A percentile compares a stretch with the other conserved stretches of the same genome.
These are phyloP conservation scores for Penicillium arizonense DNA, from an alignment of 495 filamentous ascomycete genomes.

Conservation along the genomic window DNA sequence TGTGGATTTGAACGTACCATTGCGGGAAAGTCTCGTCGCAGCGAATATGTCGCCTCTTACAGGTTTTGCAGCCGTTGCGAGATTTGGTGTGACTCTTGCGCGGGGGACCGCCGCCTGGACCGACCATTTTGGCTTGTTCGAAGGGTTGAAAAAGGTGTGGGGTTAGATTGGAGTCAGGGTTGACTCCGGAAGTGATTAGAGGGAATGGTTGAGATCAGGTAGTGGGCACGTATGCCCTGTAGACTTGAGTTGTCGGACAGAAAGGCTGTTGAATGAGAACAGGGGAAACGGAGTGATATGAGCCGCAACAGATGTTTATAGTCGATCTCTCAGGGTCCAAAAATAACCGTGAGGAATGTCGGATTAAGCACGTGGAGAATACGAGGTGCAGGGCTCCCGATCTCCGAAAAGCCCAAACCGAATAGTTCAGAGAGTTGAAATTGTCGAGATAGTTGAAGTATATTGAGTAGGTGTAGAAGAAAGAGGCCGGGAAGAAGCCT, in stretches of 20 bases:
- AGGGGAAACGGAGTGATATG: background rate
- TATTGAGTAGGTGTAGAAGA: background rate
- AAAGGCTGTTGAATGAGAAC: too few species aligned
- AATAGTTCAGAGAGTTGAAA: too few species aligned
- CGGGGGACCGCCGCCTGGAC: conserved; percentile 52
- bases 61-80: conserved; percentile 93
- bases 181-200: background rate
- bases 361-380: conserved; percentile 22
- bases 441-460: background rate
- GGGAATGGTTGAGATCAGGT: background rate
- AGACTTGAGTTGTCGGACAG: background rate
- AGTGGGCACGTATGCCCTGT: conserved; percentile 1
- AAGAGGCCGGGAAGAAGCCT: background rate
- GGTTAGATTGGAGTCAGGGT: background rate
- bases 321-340: conserved; percentile 9
- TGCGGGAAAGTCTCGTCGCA: conserved; percentile 98
- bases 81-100: conserved; percentile 93
- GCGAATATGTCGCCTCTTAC: conserved; percentile 95
- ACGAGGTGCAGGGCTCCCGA: conserved; percentile 6
- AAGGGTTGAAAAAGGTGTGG: background rate
- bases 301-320: conserved; percentile 5
- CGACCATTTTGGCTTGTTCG: conserved; percentile 37
- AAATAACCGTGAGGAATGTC: conserved; percentile 14
- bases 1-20: conserved; percentile 61
- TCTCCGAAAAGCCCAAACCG: background rate